phyloP scores from a whole-genome alignment of 106 monocot species.

The Dioscorea dumetorum region DNA sequence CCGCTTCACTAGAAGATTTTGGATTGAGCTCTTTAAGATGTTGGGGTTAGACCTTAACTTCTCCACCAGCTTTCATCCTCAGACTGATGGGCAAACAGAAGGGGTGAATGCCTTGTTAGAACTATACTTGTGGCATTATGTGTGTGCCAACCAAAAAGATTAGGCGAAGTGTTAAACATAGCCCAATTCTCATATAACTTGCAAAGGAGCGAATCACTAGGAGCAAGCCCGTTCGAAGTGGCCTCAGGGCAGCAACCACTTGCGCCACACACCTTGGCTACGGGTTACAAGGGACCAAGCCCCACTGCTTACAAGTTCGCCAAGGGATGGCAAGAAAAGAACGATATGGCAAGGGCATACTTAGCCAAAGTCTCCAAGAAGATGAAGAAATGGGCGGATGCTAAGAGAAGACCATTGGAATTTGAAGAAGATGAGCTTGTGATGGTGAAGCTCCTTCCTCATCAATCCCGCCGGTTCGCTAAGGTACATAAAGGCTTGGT shows the following conservation, averaged over 20 bases:
- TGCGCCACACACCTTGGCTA: too few relatives aligned
- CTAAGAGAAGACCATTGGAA: too few relatives aligned
- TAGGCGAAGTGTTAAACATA: background rate
- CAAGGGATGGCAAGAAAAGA: background rate
- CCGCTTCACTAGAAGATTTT: background rate
- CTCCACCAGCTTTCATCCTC: background rate
- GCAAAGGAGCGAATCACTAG: background rate
- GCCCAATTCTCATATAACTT: background rate
- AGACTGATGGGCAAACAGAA: too few relatives aligned
- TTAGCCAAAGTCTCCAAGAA: too few relatives aligned
- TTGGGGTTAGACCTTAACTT: background rate
- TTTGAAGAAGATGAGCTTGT: too few relatives aligned
- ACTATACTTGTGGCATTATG: background rate
- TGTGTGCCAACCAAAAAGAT: background rate
- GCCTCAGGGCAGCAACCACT: background rate
- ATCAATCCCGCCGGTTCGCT: too few relatives aligned
- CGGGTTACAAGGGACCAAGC: background rate
- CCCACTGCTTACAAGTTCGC: too few relatives aligned
- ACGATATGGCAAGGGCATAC: background rate
- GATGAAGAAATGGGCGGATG: too few relatives aligned
- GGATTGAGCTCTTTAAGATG: background rate
- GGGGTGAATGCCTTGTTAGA: too few relatives aligned
- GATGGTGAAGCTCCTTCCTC: background rate
- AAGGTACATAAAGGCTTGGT: too few relatives aligned
- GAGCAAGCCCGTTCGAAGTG: background rate